Conservation (phyloP, 805 yeast species). For the Myxozyma nipponensis region DNA sequence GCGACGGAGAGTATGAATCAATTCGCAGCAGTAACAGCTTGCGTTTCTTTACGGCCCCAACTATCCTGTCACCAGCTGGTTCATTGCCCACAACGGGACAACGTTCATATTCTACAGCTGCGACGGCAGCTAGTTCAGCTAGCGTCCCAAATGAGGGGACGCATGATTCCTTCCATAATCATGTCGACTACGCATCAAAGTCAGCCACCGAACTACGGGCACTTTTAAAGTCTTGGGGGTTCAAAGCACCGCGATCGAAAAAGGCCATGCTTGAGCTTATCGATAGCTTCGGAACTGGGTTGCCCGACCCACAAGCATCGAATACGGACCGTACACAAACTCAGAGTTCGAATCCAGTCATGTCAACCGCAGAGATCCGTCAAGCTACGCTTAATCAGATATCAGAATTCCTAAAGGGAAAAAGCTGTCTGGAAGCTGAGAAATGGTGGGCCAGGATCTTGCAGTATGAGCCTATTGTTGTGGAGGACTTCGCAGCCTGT, state of each 20-base stretch:
- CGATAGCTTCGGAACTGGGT: conserved; percentile 3
- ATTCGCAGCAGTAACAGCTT: too few relatives aligned
- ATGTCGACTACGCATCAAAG: neutral
- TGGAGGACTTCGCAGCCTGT: conserved; percentile 20
- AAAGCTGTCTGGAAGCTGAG: conserved; percentile 2
- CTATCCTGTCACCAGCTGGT: too few relatives aligned
- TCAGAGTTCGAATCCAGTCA: neutral
- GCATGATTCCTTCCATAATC: too few relatives aligned
- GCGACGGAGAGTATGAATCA: too few relatives aligned
- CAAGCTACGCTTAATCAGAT: conserved; percentile 8
- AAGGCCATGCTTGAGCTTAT: conserved; percentile 11
- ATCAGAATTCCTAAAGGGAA: conserved; percentile 3
- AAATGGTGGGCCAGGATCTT: conserved; percentile 26
- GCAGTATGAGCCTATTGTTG: conserved; percentile 21
- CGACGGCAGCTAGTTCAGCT: too few relatives aligned
- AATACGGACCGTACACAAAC: neutral
- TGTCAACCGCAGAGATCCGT: conserved; percentile 9
- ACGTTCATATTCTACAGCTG: too few relatives aligned
- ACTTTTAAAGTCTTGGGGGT: conserved; percentile 15
- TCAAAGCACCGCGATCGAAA: conserved; percentile 20
- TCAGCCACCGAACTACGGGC: conserved; percentile 16
- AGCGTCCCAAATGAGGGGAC: too few relatives aligned
- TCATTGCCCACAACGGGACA: too few relatives aligned
- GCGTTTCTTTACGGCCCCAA: too few relatives aligned
- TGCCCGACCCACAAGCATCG: neutral